Evolutionary conservation across 208 protist genomes (phyloP), one percentile per base, ranked within the genome.

Genomic region (Kentomonas sorsogonicus): DNA sequence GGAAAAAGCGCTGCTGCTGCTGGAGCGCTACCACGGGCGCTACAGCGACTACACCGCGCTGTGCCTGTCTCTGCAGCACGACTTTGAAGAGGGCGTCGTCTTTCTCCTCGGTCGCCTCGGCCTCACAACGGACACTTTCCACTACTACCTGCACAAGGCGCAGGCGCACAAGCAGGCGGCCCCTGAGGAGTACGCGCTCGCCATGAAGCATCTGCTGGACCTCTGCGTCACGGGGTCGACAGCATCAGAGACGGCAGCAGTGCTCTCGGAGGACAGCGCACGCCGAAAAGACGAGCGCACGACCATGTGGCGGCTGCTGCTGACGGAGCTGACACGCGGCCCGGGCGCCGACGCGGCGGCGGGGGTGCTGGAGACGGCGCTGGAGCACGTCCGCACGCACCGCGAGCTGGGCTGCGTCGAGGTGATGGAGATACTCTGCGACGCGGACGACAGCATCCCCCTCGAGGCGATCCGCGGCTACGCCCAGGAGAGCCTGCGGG

Each of bases 41-140:
- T 98, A 97, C 59, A 88, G 97, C 58, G 61, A 69, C 43, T 90
- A 98, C 45, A 89, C 97, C 27, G 94, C 89, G 33, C 72, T 98
- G 27, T 83, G 89, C 5, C 76, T 98, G 18, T 61, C 60, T 27
- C 83, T 98, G 59, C 83, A 86, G 66, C 78, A 96, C 61, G 62
- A 83, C 25, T 98, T 96, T 61, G 68, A 89, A 59, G 58, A 82
- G 27, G 96, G 94, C 34, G 79, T 96, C 25, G 53, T 98, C 4
- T 87, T 93, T 48, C 73, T 98, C 3, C 93, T 95, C 33, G 83
- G 90, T 34, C 66, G 67, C 16, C 64, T 97, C 9, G 50, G 80
- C 20, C 77, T 96, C 31, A 90, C 77, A 11, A 61, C 68, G 23
- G 80, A 98, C 27, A 74, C 97, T 30, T 64, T 98, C 10, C 59